Evolutionary conservation across 2,329 filamentous ascomycete genomes (phyloP), one percentile per base, ranked within the genome.

Genomic region (Bretziella fagacearum): DNA sequence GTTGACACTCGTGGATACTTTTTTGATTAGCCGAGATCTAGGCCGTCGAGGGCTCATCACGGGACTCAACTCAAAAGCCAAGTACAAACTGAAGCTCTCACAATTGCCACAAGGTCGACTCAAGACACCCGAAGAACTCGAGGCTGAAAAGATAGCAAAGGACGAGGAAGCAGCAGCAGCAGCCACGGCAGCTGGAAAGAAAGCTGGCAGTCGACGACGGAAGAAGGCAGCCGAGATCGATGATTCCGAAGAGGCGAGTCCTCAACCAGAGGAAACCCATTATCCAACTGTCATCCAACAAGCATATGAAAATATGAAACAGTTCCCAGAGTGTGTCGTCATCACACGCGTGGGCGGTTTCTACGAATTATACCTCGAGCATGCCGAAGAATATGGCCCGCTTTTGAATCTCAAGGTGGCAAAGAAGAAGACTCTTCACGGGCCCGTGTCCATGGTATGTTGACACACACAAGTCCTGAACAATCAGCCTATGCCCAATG

Each of bases 281-380:
- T 95, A 95, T 61, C 87, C 91, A 13, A 82, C 84, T n/a, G 82
- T 96, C 41, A 67, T 96, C 49, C 75, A 85, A 57, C 86, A 94
- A 60, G 89, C 84, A 23, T 75, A 77, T 48, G 84, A 79, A 54
- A 93, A 94, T 63, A 94, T 96, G 80, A 72, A 77, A 54, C 86
- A 81, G 56, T 95, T 93, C 63, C 75, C 79, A 56, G 85, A 93
- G 56, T 96, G 89, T 62, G 82, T 98, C 32, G 62, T 98, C 6
- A 65, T 98, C 51, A 98, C 91, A 3, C 77, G 89, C 48, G 86
- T 98, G 23, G 91, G 91, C 48, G 81, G 87, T 51, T 98, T 98
- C 63, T 98, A 96, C 63, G 91, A 98, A 73, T 67, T 98, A 50
- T 98, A 98, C 64, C 93, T 96, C 61, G 82, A 93, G 56, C 87